Conservation (phyloP, 495 filamentous ascomycete species). For the Neurospora hispaniola region DNA sequence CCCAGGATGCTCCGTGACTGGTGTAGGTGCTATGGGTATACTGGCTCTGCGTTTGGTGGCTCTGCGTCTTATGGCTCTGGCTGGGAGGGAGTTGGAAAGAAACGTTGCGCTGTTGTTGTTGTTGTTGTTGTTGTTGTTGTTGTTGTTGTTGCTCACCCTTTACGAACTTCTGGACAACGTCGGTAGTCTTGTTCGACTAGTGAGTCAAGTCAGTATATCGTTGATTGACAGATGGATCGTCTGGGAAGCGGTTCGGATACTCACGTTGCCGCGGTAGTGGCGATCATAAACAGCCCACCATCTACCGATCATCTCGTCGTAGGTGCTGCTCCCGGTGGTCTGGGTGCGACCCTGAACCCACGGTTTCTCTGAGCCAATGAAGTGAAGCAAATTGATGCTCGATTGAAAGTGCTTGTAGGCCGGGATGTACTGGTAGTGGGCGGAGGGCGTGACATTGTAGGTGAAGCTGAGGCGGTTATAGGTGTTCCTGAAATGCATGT, state of each 20-base stretch:
- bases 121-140: too few relatives aligned
- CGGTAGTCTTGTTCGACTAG: conserved; percentile 8
- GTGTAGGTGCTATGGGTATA: background rate
- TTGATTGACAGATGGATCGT: background rate
- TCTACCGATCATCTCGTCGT: conserved; percentile 64
- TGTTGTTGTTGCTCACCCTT: conserved; percentile 41
- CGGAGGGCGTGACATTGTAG: conserved; percentile 93
- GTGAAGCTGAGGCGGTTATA: conserved; percentile 87
- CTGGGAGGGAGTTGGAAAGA: conserved; percentile 3
- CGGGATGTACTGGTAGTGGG: conserved; percentile 88
- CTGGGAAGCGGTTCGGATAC: background rate
- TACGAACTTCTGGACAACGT: conserved; percentile 40
- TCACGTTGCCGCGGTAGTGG: conserved; percentile 55
- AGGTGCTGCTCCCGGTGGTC: conserved; percentile 47
- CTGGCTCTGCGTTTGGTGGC: conserved; percentile 13
- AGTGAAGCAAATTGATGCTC: conserved; percentile 79
- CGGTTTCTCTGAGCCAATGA: conserved; percentile 85
- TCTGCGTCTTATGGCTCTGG: conserved; percentile 18
- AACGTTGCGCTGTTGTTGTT: conserved; percentile 29
- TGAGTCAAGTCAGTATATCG: conserved; percentile 7
- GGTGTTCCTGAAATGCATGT: conserved; percentile 74
- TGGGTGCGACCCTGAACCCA: conserved; percentile 63
- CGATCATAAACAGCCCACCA: conserved; percentile 93
- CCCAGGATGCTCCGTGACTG: background rate
- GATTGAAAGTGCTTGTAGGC: conserved; percentile 89